Evolutionary conservation across 1,284 basidiomycete species (phyloP).

Genomic region (Athelia sp.): DNA sequence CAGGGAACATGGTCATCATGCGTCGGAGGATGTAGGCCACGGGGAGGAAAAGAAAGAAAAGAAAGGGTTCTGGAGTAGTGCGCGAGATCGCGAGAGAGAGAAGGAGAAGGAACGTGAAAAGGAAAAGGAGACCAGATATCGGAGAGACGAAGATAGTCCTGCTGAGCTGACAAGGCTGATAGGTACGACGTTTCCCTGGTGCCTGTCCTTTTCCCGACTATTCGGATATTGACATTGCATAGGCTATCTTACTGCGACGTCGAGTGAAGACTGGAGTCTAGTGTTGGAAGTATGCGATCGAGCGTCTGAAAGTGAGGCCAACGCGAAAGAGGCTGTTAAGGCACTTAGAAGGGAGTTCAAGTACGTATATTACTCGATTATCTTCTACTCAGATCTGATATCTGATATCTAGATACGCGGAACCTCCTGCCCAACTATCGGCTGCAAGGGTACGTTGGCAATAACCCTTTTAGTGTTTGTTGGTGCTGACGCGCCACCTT

Average conservation of each 20-base stretch:
- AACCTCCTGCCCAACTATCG: slow-evolving; percentile 64
- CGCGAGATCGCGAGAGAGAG: slow-evolving; percentile 30
- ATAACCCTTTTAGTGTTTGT: slow-evolving; percentile 5
- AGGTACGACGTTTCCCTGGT: slow-evolving; percentile 33
- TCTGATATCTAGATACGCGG: slow-evolving; percentile 57
- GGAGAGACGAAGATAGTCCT: slow-evolving; percentile 32
- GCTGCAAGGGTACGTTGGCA: slow-evolving; percentile 56
- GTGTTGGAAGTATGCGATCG: slow-evolving; percentile 76
- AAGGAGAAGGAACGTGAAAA: slow-evolving; percentile 18
- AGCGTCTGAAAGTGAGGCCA: slow-evolving; percentile 57
- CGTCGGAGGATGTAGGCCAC: slow-evolving; percentile 17
- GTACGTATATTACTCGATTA: slow-evolving; percentile 29
- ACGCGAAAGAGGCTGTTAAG: slow-evolving; percentile 71
- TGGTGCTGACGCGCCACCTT: neutral
- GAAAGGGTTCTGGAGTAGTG: slow-evolving; percentile 48
- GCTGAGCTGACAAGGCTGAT: slow-evolving; percentile 66
- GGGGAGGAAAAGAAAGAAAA: slow-evolving; percentile 36
- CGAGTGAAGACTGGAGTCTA: slow-evolving; percentile 73
- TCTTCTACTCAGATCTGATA: slow-evolving; percentile 1
- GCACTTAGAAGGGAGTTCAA: slow-evolving; percentile 75
- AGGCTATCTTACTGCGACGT: slow-evolving; percentile 72
- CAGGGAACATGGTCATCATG: slow-evolving; percentile 10
- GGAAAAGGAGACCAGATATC: slow-evolving; percentile 18
- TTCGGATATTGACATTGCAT: slow-evolving; percentile 1
- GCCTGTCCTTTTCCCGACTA: slow-evolving; percentile 6